Evolutionary conservation across 345 rosid genomes (phyloP), one percentile per base, ranked within the genome.

Genomic region (Lenwebbia sp.): DNA sequence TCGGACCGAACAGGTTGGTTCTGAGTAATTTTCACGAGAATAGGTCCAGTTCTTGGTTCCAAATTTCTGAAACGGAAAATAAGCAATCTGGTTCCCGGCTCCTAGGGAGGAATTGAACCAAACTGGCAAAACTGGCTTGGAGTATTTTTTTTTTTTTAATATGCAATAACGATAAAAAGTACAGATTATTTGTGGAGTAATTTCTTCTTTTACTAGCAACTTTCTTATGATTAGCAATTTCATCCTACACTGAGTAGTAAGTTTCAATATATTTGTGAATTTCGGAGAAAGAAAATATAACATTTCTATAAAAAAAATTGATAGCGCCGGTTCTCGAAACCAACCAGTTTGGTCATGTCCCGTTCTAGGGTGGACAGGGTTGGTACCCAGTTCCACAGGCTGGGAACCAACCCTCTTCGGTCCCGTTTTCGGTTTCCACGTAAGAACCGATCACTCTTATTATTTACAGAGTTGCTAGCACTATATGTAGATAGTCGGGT

Each of bases 1-100:
- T 6, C 21, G 0, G 21, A 53, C 6, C 0, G 21, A 2, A 60
- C 2, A 0, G 0, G 4, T 6, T 0, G 0, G 1, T 30, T 54
- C 13, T 15, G 9, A 41, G 41, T 30, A 8, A 3, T 65, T 53
- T 6, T 15, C 22, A 53, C 5, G 3, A 19, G 23, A 54, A 7
- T 7, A 3, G 4, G 23, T 19, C 9, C 4, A 3, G 9, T 21
- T 21, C 23, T 7, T 15, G 17, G 5, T 52, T 5, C 19, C 54
- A 1, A 52, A 52, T 52, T 52, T 52, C 2, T 15, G 19, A 14
- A 52, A 52, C 17, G 19, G 2, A 52, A 17, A 14, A 14, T 15
- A 52, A 52, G 19, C 9, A 54, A 0, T 54, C 21, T 6, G 3
- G 7, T 21, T 21, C 56, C 9, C 9, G 13, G 9, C 4, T 33